Evolutionary conservation across 1,284 basidiomycete genomes (phyloP).

Genomic region (Pseudozyma sp.): DNA sequence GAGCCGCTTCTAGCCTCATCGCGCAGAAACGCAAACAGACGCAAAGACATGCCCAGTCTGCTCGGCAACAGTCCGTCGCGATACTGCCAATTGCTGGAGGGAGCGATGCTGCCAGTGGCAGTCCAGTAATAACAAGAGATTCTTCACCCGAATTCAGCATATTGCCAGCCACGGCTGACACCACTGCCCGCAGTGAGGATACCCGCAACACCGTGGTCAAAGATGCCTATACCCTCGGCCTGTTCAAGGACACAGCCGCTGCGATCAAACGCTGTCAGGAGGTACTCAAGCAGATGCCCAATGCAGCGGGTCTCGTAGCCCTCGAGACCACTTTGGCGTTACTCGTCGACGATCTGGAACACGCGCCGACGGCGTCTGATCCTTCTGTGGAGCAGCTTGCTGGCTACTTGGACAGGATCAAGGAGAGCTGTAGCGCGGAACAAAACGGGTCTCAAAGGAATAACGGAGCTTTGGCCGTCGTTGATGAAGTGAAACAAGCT

Average conservation of each 20-base stretch:
- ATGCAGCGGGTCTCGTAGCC: not conserved
- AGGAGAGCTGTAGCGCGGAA: constrained; percentile 3
- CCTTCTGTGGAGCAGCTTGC: constrained; percentile 8
- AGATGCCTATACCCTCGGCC: not conserved
- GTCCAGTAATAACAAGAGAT: too few relatives aligned
- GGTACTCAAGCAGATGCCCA: too few relatives aligned
- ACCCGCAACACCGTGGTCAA: too few relatives aligned
- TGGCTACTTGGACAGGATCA: constrained; percentile 14
- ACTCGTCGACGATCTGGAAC: constrained; percentile 5
- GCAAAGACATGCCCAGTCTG: too few relatives aligned
- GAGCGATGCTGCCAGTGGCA: too few relatives aligned
- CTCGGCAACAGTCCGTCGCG: too few relatives aligned
- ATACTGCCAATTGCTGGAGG: too few relatives aligned
- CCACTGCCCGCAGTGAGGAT: too few relatives aligned
- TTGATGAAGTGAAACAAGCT: not conserved
- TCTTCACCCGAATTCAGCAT: too few relatives aligned
- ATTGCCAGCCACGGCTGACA: not conserved
- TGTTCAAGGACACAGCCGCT: constrained; percentile 8
- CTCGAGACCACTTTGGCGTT: not conserved
- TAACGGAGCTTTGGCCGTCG: too few relatives aligned
- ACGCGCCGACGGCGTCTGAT: not conserved
- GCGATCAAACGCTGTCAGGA: constrained; percentile 9
- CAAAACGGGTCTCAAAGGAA: not conserved
- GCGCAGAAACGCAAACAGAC: too few relatives aligned
- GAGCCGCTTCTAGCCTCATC: too few relatives aligned